Conservation (phyloP, 768 basidiomycete genomes). For the Mrakia hoshinonis region DNA sequence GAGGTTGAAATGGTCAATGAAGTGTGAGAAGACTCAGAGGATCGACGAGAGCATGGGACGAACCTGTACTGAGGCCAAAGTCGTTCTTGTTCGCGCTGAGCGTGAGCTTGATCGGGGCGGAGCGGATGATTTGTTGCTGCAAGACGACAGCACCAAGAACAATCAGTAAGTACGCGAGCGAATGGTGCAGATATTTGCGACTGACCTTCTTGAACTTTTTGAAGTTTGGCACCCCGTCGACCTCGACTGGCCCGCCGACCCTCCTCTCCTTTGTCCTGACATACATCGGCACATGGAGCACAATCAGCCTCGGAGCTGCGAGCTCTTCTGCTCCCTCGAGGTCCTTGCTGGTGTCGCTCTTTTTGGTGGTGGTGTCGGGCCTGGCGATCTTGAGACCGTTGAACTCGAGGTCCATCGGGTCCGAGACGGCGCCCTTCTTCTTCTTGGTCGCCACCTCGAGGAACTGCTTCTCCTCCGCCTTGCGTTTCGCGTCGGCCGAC, state of each 20-base stretch:
- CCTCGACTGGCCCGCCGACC: neutral
- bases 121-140: neutral
- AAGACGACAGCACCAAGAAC: too few species aligned
- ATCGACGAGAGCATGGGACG: neutral
- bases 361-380: neutral
- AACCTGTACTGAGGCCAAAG: neutral
- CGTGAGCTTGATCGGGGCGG: neutral
- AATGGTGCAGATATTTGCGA: neutral
- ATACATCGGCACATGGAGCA: neutral
- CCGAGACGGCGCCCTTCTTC: constrained; percentile 14
- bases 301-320: neutral
- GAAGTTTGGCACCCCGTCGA: neutral
- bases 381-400: constrained; percentile 25
- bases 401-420: constrained; percentile 24
- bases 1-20: too few species aligned
- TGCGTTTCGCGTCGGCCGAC: neutral
- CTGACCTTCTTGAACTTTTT: constrained; percentile 27
- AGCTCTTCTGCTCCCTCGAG: neutral
- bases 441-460: constrained; percentile 20
- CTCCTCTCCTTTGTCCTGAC: neutral
- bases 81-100: neutral
- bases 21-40: too few species aligned
- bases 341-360: neutral
- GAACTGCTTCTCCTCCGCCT: constrained; percentile 5
- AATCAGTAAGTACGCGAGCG: too few species aligned